Base-by-base conservation (phyloP, 192 early-diverging fungal genomes). In the Backusella circina region DNA sequence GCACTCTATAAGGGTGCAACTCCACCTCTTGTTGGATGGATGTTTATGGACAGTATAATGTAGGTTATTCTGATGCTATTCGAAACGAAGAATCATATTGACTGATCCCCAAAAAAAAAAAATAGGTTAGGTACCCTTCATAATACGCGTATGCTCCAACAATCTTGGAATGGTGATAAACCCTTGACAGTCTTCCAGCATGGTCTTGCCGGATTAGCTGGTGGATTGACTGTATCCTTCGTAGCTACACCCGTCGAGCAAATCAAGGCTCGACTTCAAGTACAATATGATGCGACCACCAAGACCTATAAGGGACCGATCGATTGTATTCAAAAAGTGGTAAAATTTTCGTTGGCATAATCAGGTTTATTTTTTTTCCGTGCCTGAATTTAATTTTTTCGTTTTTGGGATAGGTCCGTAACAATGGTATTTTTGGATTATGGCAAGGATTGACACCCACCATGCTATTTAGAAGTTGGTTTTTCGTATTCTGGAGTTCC, bases 1-100 rank as follows among this genome's bases (percentile, higher is more conserved):
- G 95, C 93, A 9, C 85, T 98, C 5, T 98, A 98, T 85, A 95
- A 96, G 79, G 96, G 97, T 51, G 94, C 95, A 15, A 95, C 94
- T 26, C 94, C 95, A 10, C 96, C 96, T 21, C 80, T 98, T 57
- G 76, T 98, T 65, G 96, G 96, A 13, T 98, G 95, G 95, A 90
- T 91, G 2, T 84, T 94, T 65, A 96, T 97, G 95, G 95, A 97
- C 64, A 88, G 87, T 76, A 78, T 88, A 37, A 88, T 88, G 88
- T 88, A 81, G 81, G 44, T n/a, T 47, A 47, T 47, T 47, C n/a
- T n/a, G n/a, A n/a, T n/a, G n/a, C 6, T 47, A 12, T 41, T 37
- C 10, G 1, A 30, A 41, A 26, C 7, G 23, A 51, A 30, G 21
- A 15, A 16, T n/a, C n/a, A n/a, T n/a, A n/a, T n/a, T n/a, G n/a